Percentiles rank a stretch among this genome's conserved stretches.
These are phyloP conservation scores for Aureobasidium sp. DNA, from an alignment of 2,329 filamentous ascomycete species.

Conservation along the genomic window DNA sequence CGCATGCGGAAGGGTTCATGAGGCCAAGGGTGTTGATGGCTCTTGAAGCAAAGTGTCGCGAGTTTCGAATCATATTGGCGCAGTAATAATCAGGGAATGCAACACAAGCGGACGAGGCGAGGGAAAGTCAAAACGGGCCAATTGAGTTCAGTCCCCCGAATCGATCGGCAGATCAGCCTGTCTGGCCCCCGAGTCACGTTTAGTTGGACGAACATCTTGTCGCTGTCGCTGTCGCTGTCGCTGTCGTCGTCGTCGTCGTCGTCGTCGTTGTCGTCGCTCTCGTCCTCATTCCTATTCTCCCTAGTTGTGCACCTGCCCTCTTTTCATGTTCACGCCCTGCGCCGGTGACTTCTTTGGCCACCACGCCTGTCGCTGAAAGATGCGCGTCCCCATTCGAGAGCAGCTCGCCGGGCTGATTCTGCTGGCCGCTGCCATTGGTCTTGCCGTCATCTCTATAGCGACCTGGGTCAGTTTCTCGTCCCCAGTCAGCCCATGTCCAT, in stretches of 20 bases:
- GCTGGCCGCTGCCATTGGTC: conserved; percentile 63
- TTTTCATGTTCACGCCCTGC: conserved; percentile 12
- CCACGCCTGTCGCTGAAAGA: conserved; percentile 35
- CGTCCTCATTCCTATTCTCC: not conserved
- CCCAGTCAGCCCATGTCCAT: not conserved
- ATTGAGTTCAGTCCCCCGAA: no score
- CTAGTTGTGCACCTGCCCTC: no score
- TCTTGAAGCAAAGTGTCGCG: no score
- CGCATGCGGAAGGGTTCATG: no score
- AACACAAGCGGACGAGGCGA: not conserved
- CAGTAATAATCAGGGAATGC: not conserved
- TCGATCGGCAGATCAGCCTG: conserved; percentile 11
- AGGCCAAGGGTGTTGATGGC: no score
- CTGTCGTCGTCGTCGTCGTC: not conserved
- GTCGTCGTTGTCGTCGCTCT: not conserved
- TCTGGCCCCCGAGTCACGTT: not conserved
- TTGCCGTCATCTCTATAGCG: conserved; percentile 73
- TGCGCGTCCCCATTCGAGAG: conserved; percentile 82
- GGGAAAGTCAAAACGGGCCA: no score
- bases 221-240: not conserved
- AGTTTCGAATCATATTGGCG: no score
- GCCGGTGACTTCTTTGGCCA: conserved; percentile 11
- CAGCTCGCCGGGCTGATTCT: conserved; percentile 79
- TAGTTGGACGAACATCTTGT: not conserved
- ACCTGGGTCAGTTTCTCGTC: conserved; percentile 42